Evolutionary conservation across 2,329 filamentous ascomycete genomes (phyloP), one percentile per base, ranked within the genome.

Genomic region (Escovopsis sp.): DNA sequence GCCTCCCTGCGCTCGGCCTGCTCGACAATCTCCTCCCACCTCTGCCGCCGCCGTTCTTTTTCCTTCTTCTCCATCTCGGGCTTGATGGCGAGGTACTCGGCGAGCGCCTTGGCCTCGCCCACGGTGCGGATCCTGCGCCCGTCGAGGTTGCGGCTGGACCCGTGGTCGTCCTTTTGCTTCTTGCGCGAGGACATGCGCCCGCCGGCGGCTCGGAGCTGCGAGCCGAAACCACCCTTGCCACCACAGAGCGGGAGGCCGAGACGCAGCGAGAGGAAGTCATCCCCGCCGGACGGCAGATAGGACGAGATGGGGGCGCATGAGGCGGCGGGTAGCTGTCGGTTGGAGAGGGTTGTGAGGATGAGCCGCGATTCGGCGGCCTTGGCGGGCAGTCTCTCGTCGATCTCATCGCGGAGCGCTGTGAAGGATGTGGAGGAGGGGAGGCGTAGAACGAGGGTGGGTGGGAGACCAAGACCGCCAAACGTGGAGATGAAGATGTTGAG

Each of bases 131-230:
- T 62, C 44, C 91, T 76, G 19, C 91, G 79, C 0, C 91, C 91
- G 55, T 96, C 91, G 2, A 98, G 71, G 51, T 96, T 98, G 49
- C 91, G 79, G 57, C 85, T 94, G 3, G 88, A 95, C 23, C 80
- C 88, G 55, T 93, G 89, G 47, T 86, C 80, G 33, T 94, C 86
- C 43, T 81, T 81, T 55, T 81, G 81, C 70, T 89, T 91, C 68
- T 93, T 93, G 54, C 76, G 75, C n/a, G 85, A 89, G 3, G 87
- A 94, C 91, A 98, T 98, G 66, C 93, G 89, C 35, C 93, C 91
- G 57, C 93, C 91, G 3, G 91, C 91, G 0, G 93, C 91, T 57
- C 93, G 85, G 33, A 98, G 78, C 61, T 98, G 93, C 2, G 89
- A 96, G 42, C 91, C 91, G 59, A 98, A 98, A 55, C 91, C 91